Evolutionary conservation across 257 asterid species (phyloP), one percentile per base, ranked within the genome.

Genomic region (Mentha longifolia): DNA sequence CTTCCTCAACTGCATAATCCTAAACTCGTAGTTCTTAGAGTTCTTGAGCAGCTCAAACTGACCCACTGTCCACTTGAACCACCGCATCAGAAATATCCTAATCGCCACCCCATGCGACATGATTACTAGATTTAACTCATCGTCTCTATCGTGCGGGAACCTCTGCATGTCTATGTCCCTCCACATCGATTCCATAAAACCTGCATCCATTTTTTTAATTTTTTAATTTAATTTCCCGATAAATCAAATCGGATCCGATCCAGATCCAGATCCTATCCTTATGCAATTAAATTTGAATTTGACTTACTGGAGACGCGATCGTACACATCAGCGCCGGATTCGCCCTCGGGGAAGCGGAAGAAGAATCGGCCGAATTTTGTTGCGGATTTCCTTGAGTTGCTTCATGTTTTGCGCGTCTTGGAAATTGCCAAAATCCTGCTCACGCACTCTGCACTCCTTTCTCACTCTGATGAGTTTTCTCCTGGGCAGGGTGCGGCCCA

Each of bases 301-400:
- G n/a, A n/a, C n/a, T 75, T 71, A 89, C 96, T 85, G 1, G 91
- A 89, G 20, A 89, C 93, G 11, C 93, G 89, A 70, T 84, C 93
- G 43, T 76, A 90, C 28, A 87, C 96, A 77, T 89, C 96, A n/a
- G 96, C 91, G 0, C 89, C 95, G 0, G 96, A 89, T 72, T 89
- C 96, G 2, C 96, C 96, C 61, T 89, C 91, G 0, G 96, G 96
- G 43, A 89, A 89, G 4, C 96, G 86, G 72, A 80, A 89, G 68
- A 84, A 87, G 63, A 89, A 89, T 55, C 92, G 80, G n/a, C 96
- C 95, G 68, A 85, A 90, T n/a, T 69, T 67, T 81, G 76, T 84
- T 84, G 39, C 90, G 73, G 4, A 82, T 82, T 65, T 89, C 86
- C 77, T 86, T 89, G 73, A 89, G 77, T 42, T 33, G 74, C 72